Conservation (phyloP, 2,329 filamentous ascomycete species). For the Botrytis byssoidea region DNA sequence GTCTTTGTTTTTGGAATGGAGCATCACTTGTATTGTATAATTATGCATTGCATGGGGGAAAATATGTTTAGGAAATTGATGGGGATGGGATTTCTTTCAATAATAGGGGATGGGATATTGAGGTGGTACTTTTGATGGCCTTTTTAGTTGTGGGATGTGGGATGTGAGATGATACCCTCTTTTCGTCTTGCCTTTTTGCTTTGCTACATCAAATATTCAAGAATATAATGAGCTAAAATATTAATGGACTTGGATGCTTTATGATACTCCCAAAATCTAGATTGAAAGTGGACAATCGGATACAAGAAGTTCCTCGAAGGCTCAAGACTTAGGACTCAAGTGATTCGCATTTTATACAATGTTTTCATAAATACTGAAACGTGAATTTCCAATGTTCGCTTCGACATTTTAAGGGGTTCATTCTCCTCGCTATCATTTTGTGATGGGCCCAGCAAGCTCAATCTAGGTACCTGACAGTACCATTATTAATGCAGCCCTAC, state of each 20-base stretch:
- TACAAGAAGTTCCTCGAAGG: background rate
- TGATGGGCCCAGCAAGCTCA: background rate
- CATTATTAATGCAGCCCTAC: background rate
- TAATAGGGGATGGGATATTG: background rate
- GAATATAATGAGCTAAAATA: background rate
- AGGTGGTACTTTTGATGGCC: background rate
- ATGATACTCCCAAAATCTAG: no score
- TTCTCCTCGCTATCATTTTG: background rate
- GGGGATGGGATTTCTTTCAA: background rate
- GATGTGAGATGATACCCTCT: slow-evolving; percentile 12
- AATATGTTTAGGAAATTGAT: background rate
- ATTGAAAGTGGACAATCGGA: background rate
- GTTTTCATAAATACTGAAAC: background rate
- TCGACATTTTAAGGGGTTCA: background rate
- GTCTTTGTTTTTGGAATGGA: background rate
- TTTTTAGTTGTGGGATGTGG: background rate
- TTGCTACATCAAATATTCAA: background rate
- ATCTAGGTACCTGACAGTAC: background rate
- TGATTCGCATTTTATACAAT: background rate
- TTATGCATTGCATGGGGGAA: background rate
- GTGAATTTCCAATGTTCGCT: background rate
- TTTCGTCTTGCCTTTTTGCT: background rate
- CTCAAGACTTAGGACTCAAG: background rate
- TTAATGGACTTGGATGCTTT: background rate
- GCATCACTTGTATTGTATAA: background rate